Percentiles rank a stretch among this genome's conserved stretches.
These are phyloP conservation scores for Lecanicillium sp. DNA, from an alignment of 2,329 filamentous ascomycete genomes.

Conservation along the genomic window DNA sequence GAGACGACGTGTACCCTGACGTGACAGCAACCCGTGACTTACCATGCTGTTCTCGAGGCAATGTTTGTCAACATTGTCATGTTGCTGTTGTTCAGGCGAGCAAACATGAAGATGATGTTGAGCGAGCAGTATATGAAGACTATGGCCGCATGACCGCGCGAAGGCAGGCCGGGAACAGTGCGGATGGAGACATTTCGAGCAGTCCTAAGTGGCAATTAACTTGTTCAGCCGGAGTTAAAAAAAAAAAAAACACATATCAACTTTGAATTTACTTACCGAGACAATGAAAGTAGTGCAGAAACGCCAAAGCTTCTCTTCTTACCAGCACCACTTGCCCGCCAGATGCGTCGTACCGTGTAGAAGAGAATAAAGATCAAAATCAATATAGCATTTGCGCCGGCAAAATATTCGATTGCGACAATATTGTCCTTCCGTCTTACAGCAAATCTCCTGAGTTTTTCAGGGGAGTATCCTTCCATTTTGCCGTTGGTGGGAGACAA, in stretches of 20 bases:
- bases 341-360: not conserved
- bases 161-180: constrained; percentile 19
- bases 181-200: constrained; percentile 18
- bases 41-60: constrained; percentile 31
- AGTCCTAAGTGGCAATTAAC: constrained; percentile 14
- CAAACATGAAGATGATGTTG: constrained; percentile 25
- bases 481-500: not conserved
- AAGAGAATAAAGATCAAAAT: not conserved
- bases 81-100: constrained; percentile 22
- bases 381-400: not conserved
- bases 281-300: not conserved
- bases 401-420: constrained; percentile 3
- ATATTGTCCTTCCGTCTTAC: constrained; percentile 4
- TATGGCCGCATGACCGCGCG: constrained; percentile 23
- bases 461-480: not conserved
- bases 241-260: not conserved
- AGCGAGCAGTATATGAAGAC: constrained; percentile 21
- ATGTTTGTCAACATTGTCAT: constrained; percentile 23
- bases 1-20: not conserved
- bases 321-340: not conserved
- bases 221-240: not conserved
- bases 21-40: too few species aligned
- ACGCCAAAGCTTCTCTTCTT: not conserved
- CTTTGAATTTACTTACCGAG: not conserved
- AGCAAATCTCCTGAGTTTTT: constrained; percentile 1